A percentile compares a stretch with the other conserved stretches of the same genome.
These are phyloP conservation scores for Fraxinus velutina DNA, from an alignment of 305 asterid species.

Conservation along the genomic window DNA sequence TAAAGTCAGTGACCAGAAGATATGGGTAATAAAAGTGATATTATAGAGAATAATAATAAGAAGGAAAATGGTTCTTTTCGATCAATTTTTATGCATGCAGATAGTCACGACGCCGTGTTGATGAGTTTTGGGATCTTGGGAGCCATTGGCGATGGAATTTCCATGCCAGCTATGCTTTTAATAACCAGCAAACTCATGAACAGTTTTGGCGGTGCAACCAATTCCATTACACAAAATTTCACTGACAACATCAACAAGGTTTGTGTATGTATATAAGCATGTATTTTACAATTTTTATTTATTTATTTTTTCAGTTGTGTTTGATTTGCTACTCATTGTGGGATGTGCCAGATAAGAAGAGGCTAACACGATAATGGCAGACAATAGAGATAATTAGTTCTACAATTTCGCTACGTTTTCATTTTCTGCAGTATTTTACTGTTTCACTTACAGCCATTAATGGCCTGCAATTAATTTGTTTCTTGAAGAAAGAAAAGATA, in stretches of 20 bases:
- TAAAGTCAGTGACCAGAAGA: background rate
- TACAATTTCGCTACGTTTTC: too few species aligned
- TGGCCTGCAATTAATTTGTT: too few species aligned
- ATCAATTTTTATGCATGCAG: slow-evolving; percentile 83
- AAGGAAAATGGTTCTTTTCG: slow-evolving; percentile 33
- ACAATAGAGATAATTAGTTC: too few species aligned
- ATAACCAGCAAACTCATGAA: slow-evolving; percentile 74
- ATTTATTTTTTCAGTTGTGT: too few species aligned
- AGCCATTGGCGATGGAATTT: slow-evolving; percentile 65
- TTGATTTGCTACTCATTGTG: too few species aligned
- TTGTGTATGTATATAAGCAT: background rate
- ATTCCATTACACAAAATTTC: slow-evolving; percentile 33
- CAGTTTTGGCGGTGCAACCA: slow-evolving; percentile 48
- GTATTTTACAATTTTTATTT: background rate
- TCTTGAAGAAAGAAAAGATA: too few species aligned
- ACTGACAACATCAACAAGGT: slow-evolving; percentile 56
- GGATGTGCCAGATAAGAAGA: too few species aligned
- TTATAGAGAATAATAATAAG: background rate
- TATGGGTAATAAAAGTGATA: background rate
- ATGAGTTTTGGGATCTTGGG: slow-evolving; percentile 72
- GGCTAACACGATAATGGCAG: too few species aligned
- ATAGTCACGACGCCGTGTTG: slow-evolving; percentile 45
- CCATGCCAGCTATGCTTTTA: slow-evolving; percentile 66
- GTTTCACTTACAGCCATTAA: too few species aligned
- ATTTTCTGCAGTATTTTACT: too few species aligned